Evolutionary conservation across 2,329 filamentous ascomycete species (phyloP).

Genomic region (Ophiosphaerella narmari): DNA sequence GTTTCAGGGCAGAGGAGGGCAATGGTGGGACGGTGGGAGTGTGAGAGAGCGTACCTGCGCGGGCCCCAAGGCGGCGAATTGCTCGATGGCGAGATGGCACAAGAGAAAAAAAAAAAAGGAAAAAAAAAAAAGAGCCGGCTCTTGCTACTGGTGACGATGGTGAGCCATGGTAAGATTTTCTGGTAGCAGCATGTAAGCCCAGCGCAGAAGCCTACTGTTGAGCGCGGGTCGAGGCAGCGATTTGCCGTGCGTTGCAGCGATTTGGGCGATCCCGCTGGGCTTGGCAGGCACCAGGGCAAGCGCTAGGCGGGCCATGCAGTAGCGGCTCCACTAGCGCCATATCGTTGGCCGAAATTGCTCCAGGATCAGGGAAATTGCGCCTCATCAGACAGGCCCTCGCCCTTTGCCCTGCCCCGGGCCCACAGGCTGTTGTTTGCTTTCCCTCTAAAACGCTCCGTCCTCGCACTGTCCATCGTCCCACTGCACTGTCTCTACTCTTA

Average conservation of each 20-base stretch:
- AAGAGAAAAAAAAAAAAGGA: too few species aligned
- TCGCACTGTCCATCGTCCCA: conserved; percentile 11
- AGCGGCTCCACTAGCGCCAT: conserved; percentile 11
- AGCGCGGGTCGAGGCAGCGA: conserved; percentile 6
- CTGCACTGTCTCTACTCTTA: conserved; percentile 11
- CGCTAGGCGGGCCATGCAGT: not conserved
- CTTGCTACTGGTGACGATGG: too few species aligned
- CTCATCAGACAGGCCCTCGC: conserved; percentile 16
- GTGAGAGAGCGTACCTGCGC: conserved; percentile 4
- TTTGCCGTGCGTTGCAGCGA: conserved; percentile 6
- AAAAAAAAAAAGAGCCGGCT: too few species aligned
- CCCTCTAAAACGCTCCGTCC: conserved; percentile 26
- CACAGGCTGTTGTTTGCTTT: conserved; percentile 22
- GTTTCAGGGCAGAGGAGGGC: conserved; percentile 27
- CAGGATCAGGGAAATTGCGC: conserved; percentile 31
- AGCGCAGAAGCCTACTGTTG: not conserved
- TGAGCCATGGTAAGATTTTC: too few species aligned
- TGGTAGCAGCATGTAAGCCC: too few species aligned
- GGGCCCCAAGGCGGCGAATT: too few species aligned
- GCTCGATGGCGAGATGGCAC: too few species aligned
- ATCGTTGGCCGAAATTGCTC: conserved; percentile 26
- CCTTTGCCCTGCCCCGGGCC: conserved; percentile 8
- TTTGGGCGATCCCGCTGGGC: not conserved
- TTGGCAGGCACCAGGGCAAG: not conserved
- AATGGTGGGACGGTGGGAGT: conserved; percentile 24